Evolutionary conservation across 1,284 basidiomycete genomes (phyloP).

Genomic region (Moesziomyces sp.): DNA sequence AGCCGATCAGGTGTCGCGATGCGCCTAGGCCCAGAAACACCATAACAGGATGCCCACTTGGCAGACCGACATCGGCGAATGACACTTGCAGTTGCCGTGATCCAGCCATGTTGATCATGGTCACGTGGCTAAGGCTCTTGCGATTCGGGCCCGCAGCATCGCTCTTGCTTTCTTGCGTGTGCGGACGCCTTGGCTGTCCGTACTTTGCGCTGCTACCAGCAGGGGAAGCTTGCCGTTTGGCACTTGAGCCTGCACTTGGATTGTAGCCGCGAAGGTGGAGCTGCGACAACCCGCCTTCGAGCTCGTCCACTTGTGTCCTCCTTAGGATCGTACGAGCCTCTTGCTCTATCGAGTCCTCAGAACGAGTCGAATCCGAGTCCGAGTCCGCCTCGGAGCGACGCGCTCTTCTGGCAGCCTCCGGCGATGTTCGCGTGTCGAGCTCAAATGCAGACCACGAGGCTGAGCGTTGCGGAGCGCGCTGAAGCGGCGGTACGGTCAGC

Average conservation of each 20-base stretch:
- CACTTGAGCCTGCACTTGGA: not conserved
- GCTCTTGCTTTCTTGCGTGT: not conserved
- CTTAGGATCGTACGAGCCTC: slow-evolving; percentile 20
- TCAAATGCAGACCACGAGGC: slow-evolving; percentile 44
- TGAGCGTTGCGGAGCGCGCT: slow-evolving; percentile 51
- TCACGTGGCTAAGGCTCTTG: slow-evolving; percentile 81
- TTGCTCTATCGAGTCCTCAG: slow-evolving; percentile 24
- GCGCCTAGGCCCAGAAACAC: slow-evolving; percentile 93
- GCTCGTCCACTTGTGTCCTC: not conserved
- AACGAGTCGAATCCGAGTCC: slow-evolving; percentile 11
- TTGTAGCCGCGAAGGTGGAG: not conserved
- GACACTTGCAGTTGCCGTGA: slow-evolving; percentile 85
- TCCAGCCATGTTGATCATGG: slow-evolving; percentile 81
- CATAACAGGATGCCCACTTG: slow-evolving; percentile 83
- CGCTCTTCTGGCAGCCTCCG: not conserved
- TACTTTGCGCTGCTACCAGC: not conserved
- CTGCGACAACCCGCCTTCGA: slow-evolving; percentile 7
- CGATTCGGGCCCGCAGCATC: slow-evolving; percentile 74
- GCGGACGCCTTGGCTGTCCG: no score
- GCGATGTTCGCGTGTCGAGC: slow-evolving; percentile 6
- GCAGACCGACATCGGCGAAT: slow-evolving; percentile 86
- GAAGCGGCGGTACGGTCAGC: slow-evolving; percentile 44
- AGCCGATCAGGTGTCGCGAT: slow-evolving; percentile 89
- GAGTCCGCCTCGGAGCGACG: not conserved
- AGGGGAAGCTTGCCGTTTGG: not conserved